Percentiles rank a stretch among this genome's conserved stretches.
These are phyloP conservation scores for Beauveria sp. DNA, from an alignment of 2,329 filamentous ascomycete genomes.

Conservation along the genomic window DNA sequence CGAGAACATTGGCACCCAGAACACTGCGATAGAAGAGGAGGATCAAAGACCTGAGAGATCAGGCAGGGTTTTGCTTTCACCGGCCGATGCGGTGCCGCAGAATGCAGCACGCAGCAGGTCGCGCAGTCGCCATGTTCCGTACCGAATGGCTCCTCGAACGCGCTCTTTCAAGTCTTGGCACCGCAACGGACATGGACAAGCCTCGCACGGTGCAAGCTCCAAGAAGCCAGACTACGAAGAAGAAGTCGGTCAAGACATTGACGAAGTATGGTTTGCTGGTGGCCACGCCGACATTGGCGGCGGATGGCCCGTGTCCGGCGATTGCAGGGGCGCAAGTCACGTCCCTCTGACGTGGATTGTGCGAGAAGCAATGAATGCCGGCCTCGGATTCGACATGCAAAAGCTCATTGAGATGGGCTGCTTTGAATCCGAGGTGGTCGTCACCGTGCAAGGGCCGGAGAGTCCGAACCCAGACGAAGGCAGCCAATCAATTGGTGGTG, in stretches of 20 bases:
- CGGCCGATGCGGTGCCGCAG: slow-evolving; percentile 11
- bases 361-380: slow-evolving; percentile 50
- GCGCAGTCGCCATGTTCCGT: slow-evolving; percentile 28
- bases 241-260: slow-evolving; percentile 58
- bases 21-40: not conserved
- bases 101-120: not conserved
- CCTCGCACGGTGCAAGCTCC: slow-evolving; percentile 13
- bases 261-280: slow-evolving; percentile 75
- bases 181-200: not conserved
- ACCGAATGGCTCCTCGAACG: slow-evolving; percentile 30
- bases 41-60: not conserved
- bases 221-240: slow-evolving; percentile 1
- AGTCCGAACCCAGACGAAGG: not conserved
- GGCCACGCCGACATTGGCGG: slow-evolving; percentile 74
- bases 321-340: slow-evolving; percentile 58
- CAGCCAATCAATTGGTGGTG: not conserved
- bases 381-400: slow-evolving; percentile 60
- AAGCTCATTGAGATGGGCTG: slow-evolving; percentile 63
- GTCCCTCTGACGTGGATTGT: slow-evolving; percentile 66
- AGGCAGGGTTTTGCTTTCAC: not conserved
- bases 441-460: not conserved
- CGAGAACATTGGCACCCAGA: not conserved
- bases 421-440: slow-evolving; percentile 24
- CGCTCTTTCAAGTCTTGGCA: not conserved
- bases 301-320: slow-evolving; percentile 56